Percentiles rank a stretch among this genome's conserved stretches.
Conservation (phyloP, 257 asterid genomes). For the Ophiorrhiza pumila region DNA sequence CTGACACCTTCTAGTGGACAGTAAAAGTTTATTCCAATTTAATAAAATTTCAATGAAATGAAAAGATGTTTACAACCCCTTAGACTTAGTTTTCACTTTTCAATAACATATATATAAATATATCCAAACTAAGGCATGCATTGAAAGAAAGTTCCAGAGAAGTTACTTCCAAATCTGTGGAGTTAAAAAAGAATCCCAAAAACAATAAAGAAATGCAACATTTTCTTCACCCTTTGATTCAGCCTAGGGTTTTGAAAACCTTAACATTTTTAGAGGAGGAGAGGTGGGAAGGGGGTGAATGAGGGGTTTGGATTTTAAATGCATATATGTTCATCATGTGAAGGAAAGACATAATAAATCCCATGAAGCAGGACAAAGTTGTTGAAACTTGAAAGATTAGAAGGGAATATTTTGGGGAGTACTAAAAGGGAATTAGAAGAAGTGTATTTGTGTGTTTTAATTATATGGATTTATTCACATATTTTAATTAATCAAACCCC, state of each 20-base stretch:
- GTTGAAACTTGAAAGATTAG: slow-evolving; percentile 78
- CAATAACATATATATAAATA: too few relatives aligned
- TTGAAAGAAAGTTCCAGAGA: slow-evolving; percentile 32
- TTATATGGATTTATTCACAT: slow-evolving; percentile 45
- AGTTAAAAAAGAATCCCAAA: slow-evolving; percentile 26
- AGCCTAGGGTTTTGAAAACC: slow-evolving; percentile 72
- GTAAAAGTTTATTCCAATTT: slow-evolving; percentile 13
- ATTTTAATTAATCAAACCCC: slow-evolving; percentile 16
- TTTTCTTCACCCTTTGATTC: slow-evolving; percentile 48
- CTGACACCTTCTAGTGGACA: slow-evolving; percentile 15
- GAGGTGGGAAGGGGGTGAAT: slow-evolving; percentile 20
- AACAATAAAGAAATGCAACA: slow-evolving; percentile 15
- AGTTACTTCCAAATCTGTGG: slow-evolving; percentile 40
- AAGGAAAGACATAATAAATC: slow-evolving; percentile 68
- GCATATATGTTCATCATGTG: slow-evolving; percentile 50
- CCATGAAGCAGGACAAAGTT: slow-evolving; percentile 76
- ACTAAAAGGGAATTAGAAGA: slow-evolving; percentile 80
- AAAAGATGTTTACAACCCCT: slow-evolving; percentile 26
- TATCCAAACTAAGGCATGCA: slow-evolving; percentile 27
- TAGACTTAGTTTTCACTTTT: slow-evolving; percentile 32
- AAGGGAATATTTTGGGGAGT: slow-evolving; percentile 77
- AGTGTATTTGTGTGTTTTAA: slow-evolving; percentile 55
- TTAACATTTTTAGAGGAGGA: slow-evolving; percentile 12
- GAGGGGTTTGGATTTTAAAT: slow-evolving; percentile 19
- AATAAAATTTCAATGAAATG: slow-evolving; percentile 14